These are phyloP conservation scores for Tetracladium maxilliforme DNA, from an alignment of 2,329 filamentous ascomycete species.

Conservation along the genomic window DNA sequence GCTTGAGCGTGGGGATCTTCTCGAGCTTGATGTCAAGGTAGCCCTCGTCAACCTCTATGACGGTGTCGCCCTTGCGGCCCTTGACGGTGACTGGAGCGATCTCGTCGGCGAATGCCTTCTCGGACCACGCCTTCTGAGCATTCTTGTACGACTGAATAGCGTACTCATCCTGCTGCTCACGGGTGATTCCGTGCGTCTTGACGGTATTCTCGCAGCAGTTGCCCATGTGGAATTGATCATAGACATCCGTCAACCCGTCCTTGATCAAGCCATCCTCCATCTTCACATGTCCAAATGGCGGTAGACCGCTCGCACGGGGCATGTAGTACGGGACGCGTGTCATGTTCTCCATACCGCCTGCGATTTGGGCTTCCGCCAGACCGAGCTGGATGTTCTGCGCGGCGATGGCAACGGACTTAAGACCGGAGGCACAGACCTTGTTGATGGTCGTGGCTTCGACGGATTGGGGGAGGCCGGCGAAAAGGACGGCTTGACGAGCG, in stretches of 20 bases:
- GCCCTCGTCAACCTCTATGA: conserved; percentile 76
- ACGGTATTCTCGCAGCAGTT: conserved; percentile 91
- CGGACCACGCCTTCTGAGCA: conserved; percentile 79
- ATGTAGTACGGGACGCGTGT: conserved; percentile 84
- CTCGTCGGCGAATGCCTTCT: conserved; percentile 73
- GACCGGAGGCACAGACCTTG: conserved; percentile 91
- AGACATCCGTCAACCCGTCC: conserved; percentile 91
- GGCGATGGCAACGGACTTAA: conserved; percentile 83
- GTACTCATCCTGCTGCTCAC: conserved; percentile 83
- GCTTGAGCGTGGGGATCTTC: conserved; percentile 75
- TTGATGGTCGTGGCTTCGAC: conserved; percentile 90
- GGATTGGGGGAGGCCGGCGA: conserved; percentile 67
- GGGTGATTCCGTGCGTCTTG: conserved; percentile 67
- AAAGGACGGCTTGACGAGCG: conserved; percentile 78
- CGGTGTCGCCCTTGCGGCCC: conserved; percentile 65
- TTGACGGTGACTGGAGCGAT: conserved; percentile 79
- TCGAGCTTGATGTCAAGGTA: conserved; percentile 78
- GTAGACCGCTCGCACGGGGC: conserved; percentile 64
- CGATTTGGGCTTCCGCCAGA: conserved; percentile 73
- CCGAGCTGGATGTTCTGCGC: conserved; percentile 93
- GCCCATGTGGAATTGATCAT: conserved; percentile 96
- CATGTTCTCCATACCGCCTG: conserved; percentile 98
- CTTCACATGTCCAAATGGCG: conserved; percentile 75
- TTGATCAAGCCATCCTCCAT: conserved; percentile 87
- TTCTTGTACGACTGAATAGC: conserved; percentile 81